Base-by-base conservation (phyloP, 2,329 filamentous ascomycete genomes). In the Endoconidiophora polonica region DNA sequence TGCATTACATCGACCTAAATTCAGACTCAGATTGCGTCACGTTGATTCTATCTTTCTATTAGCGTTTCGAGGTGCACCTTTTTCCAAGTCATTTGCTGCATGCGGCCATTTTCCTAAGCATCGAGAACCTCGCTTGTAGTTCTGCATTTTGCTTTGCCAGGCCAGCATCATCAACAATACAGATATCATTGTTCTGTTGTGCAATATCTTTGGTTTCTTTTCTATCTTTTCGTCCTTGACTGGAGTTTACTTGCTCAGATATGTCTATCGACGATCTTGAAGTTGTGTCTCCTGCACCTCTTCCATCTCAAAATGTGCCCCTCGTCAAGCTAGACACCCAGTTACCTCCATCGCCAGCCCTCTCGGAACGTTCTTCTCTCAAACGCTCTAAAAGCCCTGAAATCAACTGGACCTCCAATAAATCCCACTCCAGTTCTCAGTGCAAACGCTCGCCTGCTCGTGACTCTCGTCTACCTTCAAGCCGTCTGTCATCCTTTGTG, bases 301-400 rank as follows among this genome's bases (percentile, higher is more conserved):
- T 38, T n/a, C 33, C 33, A n/a, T 18, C 36, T 16, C 36, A 26
- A 5, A 24, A 46, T 36, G 26, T 33, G 12, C 12, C 26, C 12
- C 26, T 33, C 7, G 26, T 33, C 7, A 33, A 33, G 26, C 26
- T 33, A 33, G 26, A 33, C 26, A 33, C 26, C 4, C 48, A 45
- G 18, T 26, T 47, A 12, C 41, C 46, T 5, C 46, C 46, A 16
- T 52, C 46, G 14, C 46, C 50, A 5, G 40, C 46, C 14, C 45
- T 24, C 18, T 45, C 37, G 39, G 46, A 48, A 29, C 41, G 42
- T 20, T 33, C 46, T 4, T 41, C 38, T n/a, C 42, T 49, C 14
- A 52, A 52, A 37, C 46, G 50, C 18, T 46, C 46, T 12, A 33
- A 42, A 12, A 52, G 50, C 22, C 50, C 50, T 9, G 49, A 47